Conservation (phyloP, 2,329 filamentous ascomycete species). For the Xylariaceae sp. region DNA sequence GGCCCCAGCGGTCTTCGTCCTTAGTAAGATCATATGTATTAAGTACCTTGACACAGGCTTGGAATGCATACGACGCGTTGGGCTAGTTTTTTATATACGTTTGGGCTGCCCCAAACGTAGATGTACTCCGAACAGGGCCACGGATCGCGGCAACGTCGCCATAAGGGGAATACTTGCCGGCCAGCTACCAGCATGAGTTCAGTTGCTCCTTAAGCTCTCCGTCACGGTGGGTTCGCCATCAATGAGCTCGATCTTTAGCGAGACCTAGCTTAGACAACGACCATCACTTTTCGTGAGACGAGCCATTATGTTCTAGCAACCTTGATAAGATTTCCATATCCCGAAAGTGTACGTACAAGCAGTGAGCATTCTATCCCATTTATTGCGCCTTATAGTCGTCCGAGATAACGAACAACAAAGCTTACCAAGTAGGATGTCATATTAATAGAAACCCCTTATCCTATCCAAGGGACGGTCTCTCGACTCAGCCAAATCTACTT, state of each 20-base stretch:
- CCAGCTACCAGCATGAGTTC: slow-evolving; percentile 43
- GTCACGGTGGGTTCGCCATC: slow-evolving; percentile 40
- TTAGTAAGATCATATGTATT: slow-evolving; percentile 41
- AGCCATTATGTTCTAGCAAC: too few relatives aligned
- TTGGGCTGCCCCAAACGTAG: slow-evolving; percentile 44
- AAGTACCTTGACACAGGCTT: slow-evolving; percentile 39
- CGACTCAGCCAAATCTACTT: too few relatives aligned
- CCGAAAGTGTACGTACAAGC: too few relatives aligned
- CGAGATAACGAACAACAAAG: too few relatives aligned
- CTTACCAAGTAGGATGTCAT: too few relatives aligned
- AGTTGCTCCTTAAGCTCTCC: slow-evolving; percentile 35
- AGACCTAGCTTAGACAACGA: too few relatives aligned
- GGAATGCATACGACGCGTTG: slow-evolving; percentile 38
- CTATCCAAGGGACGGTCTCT: too few relatives aligned
- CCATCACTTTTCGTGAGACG: too few relatives aligned
- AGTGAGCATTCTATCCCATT: too few relatives aligned
- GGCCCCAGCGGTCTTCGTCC: slow-evolving; percentile 48
- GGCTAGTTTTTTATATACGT: slow-evolving; percentile 33
- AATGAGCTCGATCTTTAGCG: slow-evolving; percentile 39
- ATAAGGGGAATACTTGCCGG: slow-evolving; percentile 37
- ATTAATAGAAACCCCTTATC: too few relatives aligned
- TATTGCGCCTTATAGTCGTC: too few relatives aligned
- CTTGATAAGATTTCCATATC: too few relatives aligned
- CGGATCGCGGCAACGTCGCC: slow-evolving; percentile 43
- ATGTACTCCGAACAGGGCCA: slow-evolving; percentile 43